Evolutionary conservation across 164 flowering plant genomes (phyloP).

Genomic region (Tetracentron sinense): DNA sequence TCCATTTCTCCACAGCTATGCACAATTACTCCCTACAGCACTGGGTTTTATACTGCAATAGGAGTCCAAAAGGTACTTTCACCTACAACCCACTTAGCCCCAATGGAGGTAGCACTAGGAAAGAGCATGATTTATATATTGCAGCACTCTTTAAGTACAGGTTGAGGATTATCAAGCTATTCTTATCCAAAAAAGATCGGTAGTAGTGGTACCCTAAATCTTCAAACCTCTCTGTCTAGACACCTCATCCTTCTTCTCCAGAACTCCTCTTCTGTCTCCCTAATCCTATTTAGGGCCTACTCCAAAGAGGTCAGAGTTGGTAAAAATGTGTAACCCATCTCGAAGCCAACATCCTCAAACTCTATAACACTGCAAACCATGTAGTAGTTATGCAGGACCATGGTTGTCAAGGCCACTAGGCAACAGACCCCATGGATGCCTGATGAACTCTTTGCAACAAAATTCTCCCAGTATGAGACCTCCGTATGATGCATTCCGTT

Average conservation of each 20-base stretch:
- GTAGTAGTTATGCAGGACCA: no score
- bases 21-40: slow-evolving; percentile 2
- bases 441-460: no score
- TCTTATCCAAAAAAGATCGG: background rate
- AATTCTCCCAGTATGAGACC: no score
- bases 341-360: slow-evolving; percentile 47
- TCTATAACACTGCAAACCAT: slow-evolving; percentile 66
- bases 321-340: slow-evolving; percentile 60
- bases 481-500: no score
- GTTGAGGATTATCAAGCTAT: background rate
- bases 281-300: slow-evolving; percentile 25
- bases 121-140: slow-evolving; percentile 15
- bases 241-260: background rate
- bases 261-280: no score
- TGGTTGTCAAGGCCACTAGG: no score
- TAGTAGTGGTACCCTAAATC: background rate
- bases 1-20: slow-evolving; percentile 29
- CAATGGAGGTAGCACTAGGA: slow-evolving; percentile 46
- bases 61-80: slow-evolving; percentile 11
- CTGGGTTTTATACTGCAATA: slow-evolving; percentile 20
- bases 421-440: no score
- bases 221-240: no score
- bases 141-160: slow-evolving; percentile 20
- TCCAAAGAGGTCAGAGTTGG: slow-evolving; percentile 52
- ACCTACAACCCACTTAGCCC: slow-evolving; percentile 20